Conservation (phyloP, 1,284 basidiomycete species). For the Cystobasidium slooffiae region DNA sequence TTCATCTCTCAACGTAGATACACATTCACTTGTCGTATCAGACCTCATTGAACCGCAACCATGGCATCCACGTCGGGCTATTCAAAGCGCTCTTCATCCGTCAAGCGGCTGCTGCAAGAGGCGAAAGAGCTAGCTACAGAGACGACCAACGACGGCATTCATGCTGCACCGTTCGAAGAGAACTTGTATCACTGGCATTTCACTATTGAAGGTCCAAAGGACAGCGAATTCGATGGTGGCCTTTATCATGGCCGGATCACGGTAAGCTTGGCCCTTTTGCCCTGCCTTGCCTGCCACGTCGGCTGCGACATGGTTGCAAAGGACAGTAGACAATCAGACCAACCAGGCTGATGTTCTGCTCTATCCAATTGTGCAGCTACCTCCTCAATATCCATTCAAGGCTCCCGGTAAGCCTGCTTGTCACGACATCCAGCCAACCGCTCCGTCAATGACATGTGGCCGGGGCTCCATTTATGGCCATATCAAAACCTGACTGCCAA, state of each 20-base stretch:
- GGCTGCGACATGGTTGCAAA: background rate
- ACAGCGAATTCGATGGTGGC: conserved; percentile 84
- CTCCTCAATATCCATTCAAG: conserved; percentile 40
- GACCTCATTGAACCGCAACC: too few species aligned
- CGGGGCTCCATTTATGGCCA: background rate
- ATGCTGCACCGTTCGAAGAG: conserved; percentile 48
- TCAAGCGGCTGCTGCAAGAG: conserved; percentile 42
- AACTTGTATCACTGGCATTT: conserved; percentile 85
- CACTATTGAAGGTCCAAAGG: conserved; percentile 82
- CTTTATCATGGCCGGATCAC: conserved; percentile 43
- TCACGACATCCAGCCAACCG: background rate
- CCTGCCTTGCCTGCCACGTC: conserved; percentile 12
- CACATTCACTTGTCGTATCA: background rate
- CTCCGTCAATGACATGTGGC: background rate
- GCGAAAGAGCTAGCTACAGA: conserved; percentile 37
- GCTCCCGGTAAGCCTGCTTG: conserved; percentile 4
- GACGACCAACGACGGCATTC: conserved; percentile 25
- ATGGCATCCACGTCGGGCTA: conserved; percentile 23
- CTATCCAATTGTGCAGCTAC: conserved; percentile 10
- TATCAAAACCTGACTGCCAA: background rate
- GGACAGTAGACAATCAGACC: too few species aligned
- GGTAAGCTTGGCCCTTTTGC: background rate
- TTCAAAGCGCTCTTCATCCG: conserved; percentile 32
- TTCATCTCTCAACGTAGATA: too few species aligned
- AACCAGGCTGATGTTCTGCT: too few species aligned